Base-by-base conservation (phyloP, 139 green algal species). In the Dunaliella primolecta region DNA sequence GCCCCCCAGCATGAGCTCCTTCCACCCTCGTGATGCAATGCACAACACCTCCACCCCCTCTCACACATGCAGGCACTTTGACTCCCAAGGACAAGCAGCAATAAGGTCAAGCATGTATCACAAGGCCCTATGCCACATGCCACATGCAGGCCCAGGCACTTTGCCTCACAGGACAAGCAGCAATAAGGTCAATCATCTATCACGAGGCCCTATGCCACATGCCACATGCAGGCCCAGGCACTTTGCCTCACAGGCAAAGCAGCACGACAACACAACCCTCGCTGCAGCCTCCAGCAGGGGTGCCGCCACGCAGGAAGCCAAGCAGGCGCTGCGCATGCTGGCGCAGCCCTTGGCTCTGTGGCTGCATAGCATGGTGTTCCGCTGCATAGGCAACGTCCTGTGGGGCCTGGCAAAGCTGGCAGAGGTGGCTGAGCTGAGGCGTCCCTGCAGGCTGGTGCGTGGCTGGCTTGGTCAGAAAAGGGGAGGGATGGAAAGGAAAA, bases 301-400 rank as follows among this genome's bases (percentile, higher is more conserved):
- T 15, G 15, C 46, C 7, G 46, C 46, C 46, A 64, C 46, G 46
- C 46, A 64, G 15, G 46, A 64, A 64, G 46, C 46, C 15, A 64
- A 64, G 46, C 46, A 64, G 46, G 46, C 30, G n/a, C 27, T 80
- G 75, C 75, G 33, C n/a, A 32, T 80, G 75, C 75, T 80, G 75
- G n/a, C 7, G 75, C 11, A 38, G 75, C 75, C 75, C 11, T 11
- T 36, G 2, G 7, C 7, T 36, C 11, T 36, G 29, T 80, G 75
- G 75, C 75, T 80, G 75, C 75, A 29, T 11, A 32, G 33, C 30
- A 80, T 80, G 75, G 11, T 38, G 1, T 33, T 80, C n/a, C 75
- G 75, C 29, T 38, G 33, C 75, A 11, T 80, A n/a, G 30, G 29
- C 75, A 80, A 80, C 30, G 11, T 11, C 29, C 75, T 80, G 75